Conservation (phyloP, 2,329 filamentous ascomycete species). For the Domatiomyces catenatus region DNA sequence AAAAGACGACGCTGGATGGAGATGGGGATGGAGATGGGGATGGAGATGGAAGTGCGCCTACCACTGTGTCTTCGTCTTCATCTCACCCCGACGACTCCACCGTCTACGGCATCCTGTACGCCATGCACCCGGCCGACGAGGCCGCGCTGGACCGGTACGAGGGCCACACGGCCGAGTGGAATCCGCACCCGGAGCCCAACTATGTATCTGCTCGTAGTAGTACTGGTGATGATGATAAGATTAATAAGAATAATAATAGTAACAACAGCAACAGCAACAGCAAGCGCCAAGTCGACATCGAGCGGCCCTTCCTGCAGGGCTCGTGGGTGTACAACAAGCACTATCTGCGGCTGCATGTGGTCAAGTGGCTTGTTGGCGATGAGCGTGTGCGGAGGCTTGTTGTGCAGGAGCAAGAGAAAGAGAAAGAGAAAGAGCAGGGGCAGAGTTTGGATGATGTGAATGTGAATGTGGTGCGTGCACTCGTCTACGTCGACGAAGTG, state of each 20-base stretch:
- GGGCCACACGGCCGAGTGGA: slow-evolving; percentile 16
- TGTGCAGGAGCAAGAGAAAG: too few relatives aligned
- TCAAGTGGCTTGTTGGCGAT: slow-evolving; percentile 12
- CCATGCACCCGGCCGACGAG: slow-evolving; percentile 25
- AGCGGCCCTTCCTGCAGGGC: slow-evolving; percentile 9
- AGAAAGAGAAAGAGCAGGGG: too few relatives aligned
- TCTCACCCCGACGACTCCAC: slow-evolving; percentile 10
- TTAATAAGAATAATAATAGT: slow-evolving; percentile 1
- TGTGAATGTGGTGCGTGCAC: slow-evolving; percentile 17
- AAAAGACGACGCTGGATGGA: too few relatives aligned
- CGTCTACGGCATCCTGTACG: slow-evolving; percentile 28
- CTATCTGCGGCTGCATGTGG: slow-evolving; percentile 14
- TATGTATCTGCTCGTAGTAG: not conserved
- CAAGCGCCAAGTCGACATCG: slow-evolving; percentile 1
- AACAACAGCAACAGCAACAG: slow-evolving; percentile 4
- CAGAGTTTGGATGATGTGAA: too few relatives aligned
- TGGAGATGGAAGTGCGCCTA: not conserved
- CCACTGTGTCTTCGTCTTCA: not conserved
- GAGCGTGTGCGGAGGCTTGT: too few relatives aligned
- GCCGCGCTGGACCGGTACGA: slow-evolving; percentile 25
- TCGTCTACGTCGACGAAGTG: slow-evolving; percentile 30
- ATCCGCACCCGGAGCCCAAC: slow-evolving; percentile 11
- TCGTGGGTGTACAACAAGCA: slow-evolving; percentile 18
- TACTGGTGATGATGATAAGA: not conserved
- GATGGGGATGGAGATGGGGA: not conserved